Base-by-base conservation (phyloP, 164 flowering plant species). In the Stephania japonica region DNA sequence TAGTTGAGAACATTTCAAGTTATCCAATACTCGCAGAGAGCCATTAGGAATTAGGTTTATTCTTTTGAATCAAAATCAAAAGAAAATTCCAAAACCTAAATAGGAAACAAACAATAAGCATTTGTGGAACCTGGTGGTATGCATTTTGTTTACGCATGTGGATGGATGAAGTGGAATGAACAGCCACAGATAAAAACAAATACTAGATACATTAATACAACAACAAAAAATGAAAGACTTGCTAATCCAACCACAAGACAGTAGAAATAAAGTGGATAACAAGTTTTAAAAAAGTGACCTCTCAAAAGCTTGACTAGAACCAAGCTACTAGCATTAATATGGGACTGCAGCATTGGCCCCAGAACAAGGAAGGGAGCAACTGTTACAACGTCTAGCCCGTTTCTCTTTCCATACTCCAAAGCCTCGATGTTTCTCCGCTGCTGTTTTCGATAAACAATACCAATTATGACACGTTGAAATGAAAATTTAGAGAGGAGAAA, bases 281-380 rank as follows among this genome's bases (percentile, higher is more conserved):
- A 38, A 62, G 27, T 38, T 59, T 63, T 25, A 53, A 32, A 26
- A 62, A 49, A 32, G 71, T 24, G 67, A 83, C 89, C 89, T 81
- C 74, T 82, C 73, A 88, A 50, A 72, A 81, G 73, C 47, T 77
- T 80, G 42, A 83, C 8, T 23, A 89, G 81, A 63, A 68, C 26
- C 68, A 75, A 27, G 80, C 80, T 86, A 66, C 85, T 86, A 5
- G 88, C 77, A 72, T 87, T 86, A 7, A 80, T 23, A 0, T 80
- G 75, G 42, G 89, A 68, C 70, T 86, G 90, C 75, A 89, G 76
- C 75, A 85, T 49, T 12, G 93, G 90, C 49, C 91, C 91, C 2
- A 81, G 26, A 53, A 87, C 70, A 7, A 84, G n/a, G 12, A 83
- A 24, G 38, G 93, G 91, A 69, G 88, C 86, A 27, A 86, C 75